Percentiles rank a stretch among this genome's conserved stretches.
These are phyloP conservation scores for Xylariaceae sp. DNA, from an alignment of 2,329 filamentous ascomycete species.

Conservation along the genomic window DNA sequence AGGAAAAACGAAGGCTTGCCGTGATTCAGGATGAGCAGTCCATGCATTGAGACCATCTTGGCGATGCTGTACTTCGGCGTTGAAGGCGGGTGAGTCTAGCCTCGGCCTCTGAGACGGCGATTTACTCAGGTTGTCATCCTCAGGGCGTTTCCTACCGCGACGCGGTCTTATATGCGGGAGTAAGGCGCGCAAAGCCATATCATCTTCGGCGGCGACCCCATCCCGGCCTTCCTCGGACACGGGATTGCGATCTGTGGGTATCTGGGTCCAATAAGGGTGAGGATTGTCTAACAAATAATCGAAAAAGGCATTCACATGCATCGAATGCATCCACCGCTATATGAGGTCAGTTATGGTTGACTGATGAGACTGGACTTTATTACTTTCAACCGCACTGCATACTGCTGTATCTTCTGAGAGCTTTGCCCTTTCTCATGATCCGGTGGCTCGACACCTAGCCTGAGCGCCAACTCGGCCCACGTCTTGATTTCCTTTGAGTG, in stretches of 20 bases:
- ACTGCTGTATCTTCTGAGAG: constrained; percentile 90
- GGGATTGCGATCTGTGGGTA: constrained; percentile 63
- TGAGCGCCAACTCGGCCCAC: constrained; percentile 83
- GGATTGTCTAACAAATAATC: constrained; percentile 77
- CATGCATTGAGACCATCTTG: constrained; percentile 51
- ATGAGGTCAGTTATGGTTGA: constrained; percentile 33
- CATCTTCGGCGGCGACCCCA: constrained; percentile 80
- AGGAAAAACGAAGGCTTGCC: constrained; percentile 36
- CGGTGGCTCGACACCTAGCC: constrained; percentile 83
- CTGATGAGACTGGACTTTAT: background rate
- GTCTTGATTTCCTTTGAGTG: constrained; percentile 84
- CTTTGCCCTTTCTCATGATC: constrained; percentile 80
- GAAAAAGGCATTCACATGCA: constrained; percentile 94
- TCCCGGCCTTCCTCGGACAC: constrained; percentile 66
- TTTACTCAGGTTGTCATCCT: constrained; percentile 52
- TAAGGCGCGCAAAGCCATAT: constrained; percentile 79
- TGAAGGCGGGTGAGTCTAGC: constrained; percentile 44
- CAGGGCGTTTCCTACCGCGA: constrained; percentile 59
- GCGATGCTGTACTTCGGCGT: constrained; percentile 34
- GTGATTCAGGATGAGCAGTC: constrained; percentile 43
- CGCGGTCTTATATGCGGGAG: constrained; percentile 70
- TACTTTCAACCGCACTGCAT: constrained; percentile 87
- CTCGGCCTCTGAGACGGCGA: constrained; percentile 58
- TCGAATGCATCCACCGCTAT: constrained; percentile 89
- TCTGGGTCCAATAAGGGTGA: constrained; percentile 74